These are phyloP conservation scores for Candida lessepsii DNA, from an alignment of 805 yeast genomes.

Conservation along the genomic window DNA sequence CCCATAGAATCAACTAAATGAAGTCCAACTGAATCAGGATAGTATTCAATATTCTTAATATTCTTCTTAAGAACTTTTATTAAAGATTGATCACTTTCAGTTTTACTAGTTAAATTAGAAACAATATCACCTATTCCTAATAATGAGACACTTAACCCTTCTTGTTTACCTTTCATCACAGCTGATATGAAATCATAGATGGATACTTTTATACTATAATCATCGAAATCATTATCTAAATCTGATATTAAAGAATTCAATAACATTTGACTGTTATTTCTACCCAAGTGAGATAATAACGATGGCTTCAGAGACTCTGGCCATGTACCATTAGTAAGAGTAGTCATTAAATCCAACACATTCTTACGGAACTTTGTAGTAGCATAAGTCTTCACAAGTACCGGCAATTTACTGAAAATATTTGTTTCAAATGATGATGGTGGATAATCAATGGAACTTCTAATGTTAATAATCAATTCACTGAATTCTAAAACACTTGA, in stretches of 20 bases:
- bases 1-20: conserved; percentile 73
- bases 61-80: conserved; percentile 55
- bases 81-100: conserved; percentile 36
- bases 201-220: conserved; percentile 50
- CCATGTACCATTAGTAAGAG: conserved; percentile 57
- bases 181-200: conserved; percentile 66
- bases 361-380: conserved; percentile 48
- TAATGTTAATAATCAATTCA: conserved; percentile 52
- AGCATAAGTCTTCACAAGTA: conserved; percentile 57
- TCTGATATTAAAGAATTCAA: conserved; percentile 60
- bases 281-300: conserved; percentile 75
- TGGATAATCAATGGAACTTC: conserved; percentile 46
- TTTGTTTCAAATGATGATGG: conserved; percentile 67
- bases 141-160: conserved; percentile 71
- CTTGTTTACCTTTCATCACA: conserved; percentile 69
- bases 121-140: conserved; percentile 59
- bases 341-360: conserved; percentile 55
- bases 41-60: conserved; percentile 48
- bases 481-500: conserved; percentile 54
- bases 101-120: conserved; percentile 25
- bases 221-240: conserved; percentile 55
- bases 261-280: conserved; percentile 57
- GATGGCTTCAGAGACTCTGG: conserved; percentile 65
- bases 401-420: conserved; percentile 55
- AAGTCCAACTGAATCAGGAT: conserved; percentile 63